Evolutionary conservation across 2,329 filamentous ascomycete genomes (phyloP), one percentile per base, ranked within the genome.

Genomic region (Alternaria sp.): DNA sequence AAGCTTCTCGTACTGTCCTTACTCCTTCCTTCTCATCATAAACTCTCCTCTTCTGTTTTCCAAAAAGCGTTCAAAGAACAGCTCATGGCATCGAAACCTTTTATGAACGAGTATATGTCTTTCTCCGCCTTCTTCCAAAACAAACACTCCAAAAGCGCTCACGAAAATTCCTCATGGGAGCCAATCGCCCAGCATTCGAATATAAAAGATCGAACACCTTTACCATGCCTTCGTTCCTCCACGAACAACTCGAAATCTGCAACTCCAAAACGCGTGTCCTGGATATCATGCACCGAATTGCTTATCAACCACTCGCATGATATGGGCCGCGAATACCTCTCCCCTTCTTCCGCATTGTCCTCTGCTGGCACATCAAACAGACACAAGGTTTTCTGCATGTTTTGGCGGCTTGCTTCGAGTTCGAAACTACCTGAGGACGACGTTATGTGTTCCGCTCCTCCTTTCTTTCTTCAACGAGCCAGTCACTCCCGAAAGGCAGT

Each of bases 101-200:
- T 41, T 10, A 0, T 41, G 33, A 41, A 41, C 8, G 3, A 3
- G 0, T 18, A 41, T 1, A 18, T 41, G 37, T 41, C 37, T 18
- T 41, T 1, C 3, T 41, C 37, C n/a, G 8, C 37, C 9, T 41
- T 41, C n/a, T 41, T 41, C 2, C 9, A 41, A 41, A 41, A 41
- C n/a, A 41, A 18, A 18, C n/a, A 10, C 8, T 18, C 0, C n/a
- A 41, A 41, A 41, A 41, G 8, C 15, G 1, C 15, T 5, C 15
- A 1, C 0, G 30, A 8, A 2, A 12, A 41, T 41, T 2, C 0
- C 2, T 5, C 15, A 41, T 41, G 15, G 8, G 2, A 41, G 1
- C 37, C 2, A 6, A 18, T 11, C 9, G 37, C 37, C 9, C n/a
- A 41, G 37, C n/a, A 18, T 10, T 18, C 4, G 37, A 18, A 2